Conservation (phyloP, 2,329 filamentous ascomycete genomes). For the Emmonsiellopsis sp. region DNA sequence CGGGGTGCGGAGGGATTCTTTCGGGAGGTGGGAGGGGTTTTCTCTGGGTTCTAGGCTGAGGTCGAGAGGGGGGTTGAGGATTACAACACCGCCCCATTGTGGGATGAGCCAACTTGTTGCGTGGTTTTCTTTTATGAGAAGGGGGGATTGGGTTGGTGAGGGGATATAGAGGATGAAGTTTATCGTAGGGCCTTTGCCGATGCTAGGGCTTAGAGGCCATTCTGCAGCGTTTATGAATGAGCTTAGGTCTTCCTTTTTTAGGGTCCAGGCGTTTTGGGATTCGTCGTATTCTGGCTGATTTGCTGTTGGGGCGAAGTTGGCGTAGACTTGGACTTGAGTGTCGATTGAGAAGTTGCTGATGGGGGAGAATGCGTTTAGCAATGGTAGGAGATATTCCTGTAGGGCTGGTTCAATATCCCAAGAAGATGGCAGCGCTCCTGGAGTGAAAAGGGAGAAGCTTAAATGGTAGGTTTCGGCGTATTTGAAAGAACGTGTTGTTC, state of each 20-base stretch:
- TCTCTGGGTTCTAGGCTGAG: conserved; percentile 20
- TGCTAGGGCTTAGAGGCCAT: conserved; percentile 91
- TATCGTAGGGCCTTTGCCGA: conserved; percentile 84
- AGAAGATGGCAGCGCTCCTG: conserved; percentile 64
- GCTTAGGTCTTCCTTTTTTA: conserved; percentile 78
- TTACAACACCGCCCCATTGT: conserved; percentile 79
- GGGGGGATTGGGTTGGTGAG: conserved; percentile 53
- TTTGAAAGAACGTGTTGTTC: conserved; percentile 76
- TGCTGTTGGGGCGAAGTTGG: conserved; percentile 56
- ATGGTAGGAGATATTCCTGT: conserved; percentile 68
- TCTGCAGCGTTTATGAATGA: conserved; percentile 97
- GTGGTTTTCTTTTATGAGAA: conserved; percentile 50
- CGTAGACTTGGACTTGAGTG: conserved; percentile 91
- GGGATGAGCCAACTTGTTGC: conserved; percentile 85
- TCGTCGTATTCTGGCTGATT: conserved; percentile 48
- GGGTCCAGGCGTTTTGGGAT: conserved; percentile 50
- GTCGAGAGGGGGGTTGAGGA: conserved; percentile 48
- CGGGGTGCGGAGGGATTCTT: conserved; percentile 62
- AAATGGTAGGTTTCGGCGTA: conserved; percentile 92
- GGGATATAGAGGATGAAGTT: conserved; percentile 93
- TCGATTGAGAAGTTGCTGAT: conserved; percentile 96
- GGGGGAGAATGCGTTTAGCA: conserved; percentile 66
- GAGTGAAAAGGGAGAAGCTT: conserved; percentile 90
- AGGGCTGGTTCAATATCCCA: conserved; percentile 88
- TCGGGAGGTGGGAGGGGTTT: conserved; percentile 46